Evolutionary conservation across 2,329 filamentous ascomycete genomes (phyloP).

Genomic region (Calonectria fujianensis): DNA sequence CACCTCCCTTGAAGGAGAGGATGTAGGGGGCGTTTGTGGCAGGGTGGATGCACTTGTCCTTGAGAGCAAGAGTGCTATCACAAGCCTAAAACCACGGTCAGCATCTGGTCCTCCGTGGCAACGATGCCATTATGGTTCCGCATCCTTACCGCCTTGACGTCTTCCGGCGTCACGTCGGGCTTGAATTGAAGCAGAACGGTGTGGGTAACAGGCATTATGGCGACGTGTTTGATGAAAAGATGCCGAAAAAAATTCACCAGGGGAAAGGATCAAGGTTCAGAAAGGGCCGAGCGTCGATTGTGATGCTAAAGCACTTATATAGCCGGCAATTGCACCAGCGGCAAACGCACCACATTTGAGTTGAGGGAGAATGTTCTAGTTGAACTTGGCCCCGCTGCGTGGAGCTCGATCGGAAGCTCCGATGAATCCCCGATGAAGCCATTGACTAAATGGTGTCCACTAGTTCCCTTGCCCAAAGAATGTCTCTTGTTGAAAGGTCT

Average conservation of each 20-base stretch:
- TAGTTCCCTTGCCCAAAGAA: no score
- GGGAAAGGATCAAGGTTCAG: neutral
- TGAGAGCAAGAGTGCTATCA: conserved; percentile 66
- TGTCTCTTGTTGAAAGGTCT: neutral
- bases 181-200: conserved; percentile 51
- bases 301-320: neutral
- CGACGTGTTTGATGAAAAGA: neutral
- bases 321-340: conserved; percentile 16
- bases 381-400: conserved; percentile 12
- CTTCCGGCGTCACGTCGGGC: conserved; percentile 34
- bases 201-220: conserved; percentile 43
- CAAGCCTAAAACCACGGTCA: conserved; percentile 30
- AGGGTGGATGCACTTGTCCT: conserved; percentile 77
- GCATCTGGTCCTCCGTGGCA: neutral
- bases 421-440: neutral
- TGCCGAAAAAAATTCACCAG: neutral
- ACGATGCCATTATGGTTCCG: neutral
- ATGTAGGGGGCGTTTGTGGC: conserved; percentile 76
- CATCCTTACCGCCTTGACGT: conserved; percentile 39
- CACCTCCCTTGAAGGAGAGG: conserved; percentile 73
- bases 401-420: neutral
- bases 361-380: neutral
- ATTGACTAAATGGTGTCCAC: neutral
- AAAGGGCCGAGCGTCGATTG: neutral
- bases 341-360: conserved; percentile 20